Evolutionary conservation across 805 yeast species (phyloP), one percentile per base, ranked within the genome.

Genomic region (Suhomyces kilbournensis): DNA sequence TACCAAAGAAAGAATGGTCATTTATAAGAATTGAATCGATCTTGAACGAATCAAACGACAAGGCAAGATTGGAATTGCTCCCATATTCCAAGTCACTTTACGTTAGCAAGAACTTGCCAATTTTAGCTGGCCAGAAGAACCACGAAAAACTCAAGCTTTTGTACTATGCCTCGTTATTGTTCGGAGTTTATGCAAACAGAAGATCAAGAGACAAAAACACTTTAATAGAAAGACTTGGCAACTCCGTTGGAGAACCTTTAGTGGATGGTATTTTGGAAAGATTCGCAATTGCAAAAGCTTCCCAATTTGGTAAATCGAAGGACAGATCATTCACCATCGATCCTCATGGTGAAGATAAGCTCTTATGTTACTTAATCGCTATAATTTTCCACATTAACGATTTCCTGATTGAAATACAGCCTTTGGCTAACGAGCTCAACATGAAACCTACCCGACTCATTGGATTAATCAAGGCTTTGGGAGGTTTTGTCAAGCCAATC

Each of bases 331-430:
- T 81, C 66, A 76, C 81, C 56, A 81, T 94, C 55, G 97, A 94
- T 64, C 97, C 98, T 40, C 86, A 82, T 61, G 82, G 83, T 64
- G 97, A 90, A 68, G 97, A 90, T 71, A 90, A 87, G 70, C 75
- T 94, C 47, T 74, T 94, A 58, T 88, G 97, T 69, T 86, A 83
- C 70, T 75, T 91, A 46, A 73, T 94, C 55, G 88, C 86, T 5
- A 70, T 87, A 40, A 77, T 88, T 39, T 73, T 94, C 64, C 93
- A 86, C 67, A 76, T 92, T 51, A 90, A 90, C 66, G 84, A 81
- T 54, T 93, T 83, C 71, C 74, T 80, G 56, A 82, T 90, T 17
- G 94, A 88, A 60, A 71, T 91, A 39, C 78, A 88, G 2, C 96
- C 96, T 19, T 71, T 93, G 58, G 93, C 97, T 1, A 83, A 85